A percentile compares a stretch with the other conserved stretches of the same genome.
phyloP scores from a whole-genome alignment of 2,329 filamentous ascomycete species.

The Fusarium illudens region DNA sequence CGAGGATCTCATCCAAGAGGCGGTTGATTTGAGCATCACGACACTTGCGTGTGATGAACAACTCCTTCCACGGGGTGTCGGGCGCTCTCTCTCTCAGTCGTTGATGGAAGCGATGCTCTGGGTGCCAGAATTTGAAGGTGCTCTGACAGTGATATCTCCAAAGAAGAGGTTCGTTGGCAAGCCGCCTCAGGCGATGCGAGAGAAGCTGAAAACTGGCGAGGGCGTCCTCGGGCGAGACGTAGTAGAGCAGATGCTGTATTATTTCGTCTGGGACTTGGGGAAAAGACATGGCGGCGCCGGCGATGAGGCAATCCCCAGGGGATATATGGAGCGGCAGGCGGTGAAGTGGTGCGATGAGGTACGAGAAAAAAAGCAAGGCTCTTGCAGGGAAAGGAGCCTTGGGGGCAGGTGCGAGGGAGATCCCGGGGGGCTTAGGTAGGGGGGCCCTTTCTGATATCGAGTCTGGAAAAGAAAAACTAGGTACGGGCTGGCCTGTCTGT shows the following conservation, averaged over 20 bases:
- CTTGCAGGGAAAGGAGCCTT: constrained; percentile 2
- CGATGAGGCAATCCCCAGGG: constrained; percentile 12
- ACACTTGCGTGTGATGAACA: constrained; percentile 67
- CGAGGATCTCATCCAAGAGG: constrained; percentile 73
- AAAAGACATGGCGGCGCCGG: constrained; percentile 48
- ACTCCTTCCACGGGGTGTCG: constrained; percentile 75
- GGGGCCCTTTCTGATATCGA: constrained; percentile 7
- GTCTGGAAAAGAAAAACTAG: constrained; percentile 8
- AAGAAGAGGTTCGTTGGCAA: constrained; percentile 76
- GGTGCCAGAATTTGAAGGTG: constrained; percentile 79
- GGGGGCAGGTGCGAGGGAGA: constrained; percentile 2
- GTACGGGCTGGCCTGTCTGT: constrained; percentile 17
- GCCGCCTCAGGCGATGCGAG: constrained; percentile 69
- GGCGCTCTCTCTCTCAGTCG: constrained; percentile 64
- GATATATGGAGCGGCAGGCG: background rate
- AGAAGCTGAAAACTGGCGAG: constrained; percentile 60
- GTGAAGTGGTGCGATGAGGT: constrained; percentile 11
- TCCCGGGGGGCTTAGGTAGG: background rate
- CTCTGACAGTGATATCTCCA: constrained; percentile 80
- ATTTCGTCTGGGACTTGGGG: constrained; percentile 80
- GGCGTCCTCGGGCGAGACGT: constrained; percentile 64
- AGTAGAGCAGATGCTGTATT: constrained; percentile 78
- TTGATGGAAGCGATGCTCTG: constrained; percentile 65
- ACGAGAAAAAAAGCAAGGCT: constrained; percentile 8
- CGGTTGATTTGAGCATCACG: constrained; percentile 61